Evolutionary conservation across 345 rosid species (phyloP).

Genomic region (Populus alba): DNA sequence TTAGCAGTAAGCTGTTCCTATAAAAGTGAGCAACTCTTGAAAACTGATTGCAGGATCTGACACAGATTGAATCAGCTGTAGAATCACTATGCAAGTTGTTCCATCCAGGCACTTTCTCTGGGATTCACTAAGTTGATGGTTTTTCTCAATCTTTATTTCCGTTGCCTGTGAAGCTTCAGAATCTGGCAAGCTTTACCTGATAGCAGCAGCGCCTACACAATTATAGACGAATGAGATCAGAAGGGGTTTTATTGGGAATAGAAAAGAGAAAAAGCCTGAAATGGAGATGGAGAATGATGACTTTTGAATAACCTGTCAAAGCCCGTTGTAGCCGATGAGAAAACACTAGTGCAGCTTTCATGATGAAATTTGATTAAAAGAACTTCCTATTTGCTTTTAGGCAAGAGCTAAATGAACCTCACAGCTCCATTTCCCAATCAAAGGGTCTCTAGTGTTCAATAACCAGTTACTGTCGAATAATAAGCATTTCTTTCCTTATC

Average conservation of each 20-base stretch:
- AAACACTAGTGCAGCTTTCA: neutral
- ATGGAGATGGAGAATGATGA: neutral
- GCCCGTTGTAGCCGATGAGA: neutral
- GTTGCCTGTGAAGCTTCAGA: slow-evolving; percentile 4
- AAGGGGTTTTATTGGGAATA: neutral
- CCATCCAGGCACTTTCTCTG: slow-evolving; percentile 43
- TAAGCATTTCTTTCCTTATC: neutral
- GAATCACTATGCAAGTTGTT: slow-evolving; percentile 57
- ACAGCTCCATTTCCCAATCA: neutral
- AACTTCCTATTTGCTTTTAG: slow-evolving; percentile 10
- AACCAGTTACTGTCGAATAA: neutral
- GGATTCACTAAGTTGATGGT: slow-evolving; percentile 23
- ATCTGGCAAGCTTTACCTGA: slow-evolving; percentile 4
- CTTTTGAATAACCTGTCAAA: neutral
- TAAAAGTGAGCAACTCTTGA: neutral
- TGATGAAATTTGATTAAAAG: slow-evolving; percentile 8
- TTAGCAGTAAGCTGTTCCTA: neutral
- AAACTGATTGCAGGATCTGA: slow-evolving; percentile 46
- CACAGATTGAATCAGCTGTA: slow-evolving; percentile 50
- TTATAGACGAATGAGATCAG: neutral
- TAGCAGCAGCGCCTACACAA: neutral
- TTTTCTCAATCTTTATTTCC: neutral
- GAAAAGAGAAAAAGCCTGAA: neutral
- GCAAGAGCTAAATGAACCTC: neutral
- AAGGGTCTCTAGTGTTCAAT: neutral